Base-by-base conservation (phyloP, 2,329 filamentous ascomycete species). In the Allantophomopsis lycopodina region DNA sequence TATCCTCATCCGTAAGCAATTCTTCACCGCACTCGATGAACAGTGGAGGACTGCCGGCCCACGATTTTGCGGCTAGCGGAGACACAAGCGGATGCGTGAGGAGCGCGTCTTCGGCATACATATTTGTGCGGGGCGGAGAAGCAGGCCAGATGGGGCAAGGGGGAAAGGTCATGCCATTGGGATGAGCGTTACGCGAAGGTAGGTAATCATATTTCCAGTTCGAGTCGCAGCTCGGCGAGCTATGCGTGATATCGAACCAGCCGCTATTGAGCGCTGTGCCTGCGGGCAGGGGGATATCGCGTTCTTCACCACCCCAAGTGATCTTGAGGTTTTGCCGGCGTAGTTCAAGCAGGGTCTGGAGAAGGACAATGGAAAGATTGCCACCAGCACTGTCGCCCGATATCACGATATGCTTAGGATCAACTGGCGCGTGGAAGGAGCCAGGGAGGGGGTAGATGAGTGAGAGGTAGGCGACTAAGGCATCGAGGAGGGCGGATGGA, bases 351-450 rank as follows among this genome's bases (percentile, higher is more conserved):
- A 89, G 50, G 0, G 81, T 65, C 53, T 85, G 81, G 1, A 83
- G 62, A 0, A 91, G 66, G 1, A 73, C 70, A 12, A 85, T 65
- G 12, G 65, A 60, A 32, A 89, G 69, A 48, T 82, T 83, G 2
- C 81, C 84, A 12, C 85, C 84, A 3, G 85, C 83, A 42, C 73
- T 46, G 38, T 91, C 84, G 32, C 84, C 84, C 2, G 71, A 68
- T 48, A 91, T 64, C 8, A 87, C 74, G 33, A 91, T 78, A 40
- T 84, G 65, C 33, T 66, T 62, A 0, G 84, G 66, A 5, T 66
- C 60, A 1, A 89, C 71, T 2, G 83, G 62, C 12, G 69, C 63
- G 54, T 91, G 83, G 35, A 76, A 69, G 0, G 82, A 71, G 14
- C 69, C 79, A 0, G 72, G 64, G 0, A 80, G 79, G 11, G 84